Evolutionary conservation across 305 asterid species (phyloP).

Genomic region (Fraxinus velutina): DNA sequence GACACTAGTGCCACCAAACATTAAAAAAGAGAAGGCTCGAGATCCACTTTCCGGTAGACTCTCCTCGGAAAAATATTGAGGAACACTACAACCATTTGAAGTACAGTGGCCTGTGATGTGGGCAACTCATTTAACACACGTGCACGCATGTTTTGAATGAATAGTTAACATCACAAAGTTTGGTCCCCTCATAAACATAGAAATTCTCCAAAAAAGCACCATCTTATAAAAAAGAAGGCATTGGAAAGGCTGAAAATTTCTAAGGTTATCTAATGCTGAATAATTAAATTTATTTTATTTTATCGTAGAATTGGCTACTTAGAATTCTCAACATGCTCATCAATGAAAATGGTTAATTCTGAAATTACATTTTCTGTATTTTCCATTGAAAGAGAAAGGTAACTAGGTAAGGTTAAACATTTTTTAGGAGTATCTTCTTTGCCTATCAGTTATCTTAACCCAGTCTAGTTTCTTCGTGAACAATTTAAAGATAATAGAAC

Average conservation of each 20-base stretch:
- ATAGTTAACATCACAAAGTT: neutral
- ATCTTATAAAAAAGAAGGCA: neutral
- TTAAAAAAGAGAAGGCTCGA: neutral
- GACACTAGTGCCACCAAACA: neutral
- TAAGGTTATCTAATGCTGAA: neutral
- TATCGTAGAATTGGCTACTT: neutral
- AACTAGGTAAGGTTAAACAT: neutral
- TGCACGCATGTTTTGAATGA: neutral
- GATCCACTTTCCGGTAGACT: neutral
- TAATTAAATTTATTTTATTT: neutral
- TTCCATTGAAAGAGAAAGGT: neutral
- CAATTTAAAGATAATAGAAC: neutral
- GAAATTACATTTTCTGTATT: neutral
- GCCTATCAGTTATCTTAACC: neutral
- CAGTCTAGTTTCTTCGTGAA: neutral
- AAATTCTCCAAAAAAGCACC: neutral
- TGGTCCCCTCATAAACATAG: neutral
- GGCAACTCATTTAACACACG: neutral
- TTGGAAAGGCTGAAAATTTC: neutral
- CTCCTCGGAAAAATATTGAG: neutral
- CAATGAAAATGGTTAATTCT: neutral
- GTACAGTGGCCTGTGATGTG: neutral
- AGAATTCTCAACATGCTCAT: neutral
- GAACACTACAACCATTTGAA: neutral
- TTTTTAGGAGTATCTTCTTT: neutral